Conservation (phyloP, 805 yeast genomes). For the Lachancea lanzarotensis region DNA sequence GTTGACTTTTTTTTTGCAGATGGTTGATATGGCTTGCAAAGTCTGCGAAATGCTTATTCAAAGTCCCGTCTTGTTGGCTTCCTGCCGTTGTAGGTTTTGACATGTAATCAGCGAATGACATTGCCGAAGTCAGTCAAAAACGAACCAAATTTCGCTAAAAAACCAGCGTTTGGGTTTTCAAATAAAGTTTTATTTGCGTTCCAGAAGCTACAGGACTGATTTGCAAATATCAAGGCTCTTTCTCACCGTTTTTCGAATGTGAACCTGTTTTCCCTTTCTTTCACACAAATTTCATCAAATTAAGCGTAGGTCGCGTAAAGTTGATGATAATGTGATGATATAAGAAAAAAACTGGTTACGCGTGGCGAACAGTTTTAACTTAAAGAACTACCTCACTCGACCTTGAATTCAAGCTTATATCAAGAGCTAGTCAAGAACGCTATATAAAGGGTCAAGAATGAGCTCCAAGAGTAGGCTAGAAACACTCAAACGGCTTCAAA, state of each 20-base stretch:
- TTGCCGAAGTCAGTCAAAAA: not conserved
- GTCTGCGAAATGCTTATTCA: conserved; percentile 1
- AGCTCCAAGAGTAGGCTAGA: conserved; percentile 45
- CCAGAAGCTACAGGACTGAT: too few species aligned
- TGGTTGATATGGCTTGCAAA: conserved; percentile 1
- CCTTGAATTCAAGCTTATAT: too few species aligned
- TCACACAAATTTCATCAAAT: not conserved
- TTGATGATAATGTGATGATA: not conserved
- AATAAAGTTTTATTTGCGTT: too few species aligned
- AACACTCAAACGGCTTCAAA: conserved; percentile 55
- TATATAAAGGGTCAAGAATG: conserved; percentile 20
- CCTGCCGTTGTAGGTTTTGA: not conserved
- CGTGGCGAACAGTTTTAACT: not conserved
- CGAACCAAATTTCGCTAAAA: not conserved
- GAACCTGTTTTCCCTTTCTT: not conserved
- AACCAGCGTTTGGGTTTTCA: not conserved
- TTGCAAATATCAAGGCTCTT: too few species aligned
- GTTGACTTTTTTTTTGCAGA: conserved; percentile 12
- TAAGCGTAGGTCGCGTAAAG: not conserved
- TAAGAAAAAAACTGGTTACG: not conserved
- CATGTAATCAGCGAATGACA: conserved; percentile 6
- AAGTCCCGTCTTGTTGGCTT: not conserved
- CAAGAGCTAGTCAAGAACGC: not conserved
- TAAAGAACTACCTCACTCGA: not conserved
- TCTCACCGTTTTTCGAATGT: not conserved